Percentiles rank a stretch among this genome's conserved stretches.
phyloP scores from a whole-genome alignment of 106 monocot genomes.

The Apostasia shenzhenica region DNA sequence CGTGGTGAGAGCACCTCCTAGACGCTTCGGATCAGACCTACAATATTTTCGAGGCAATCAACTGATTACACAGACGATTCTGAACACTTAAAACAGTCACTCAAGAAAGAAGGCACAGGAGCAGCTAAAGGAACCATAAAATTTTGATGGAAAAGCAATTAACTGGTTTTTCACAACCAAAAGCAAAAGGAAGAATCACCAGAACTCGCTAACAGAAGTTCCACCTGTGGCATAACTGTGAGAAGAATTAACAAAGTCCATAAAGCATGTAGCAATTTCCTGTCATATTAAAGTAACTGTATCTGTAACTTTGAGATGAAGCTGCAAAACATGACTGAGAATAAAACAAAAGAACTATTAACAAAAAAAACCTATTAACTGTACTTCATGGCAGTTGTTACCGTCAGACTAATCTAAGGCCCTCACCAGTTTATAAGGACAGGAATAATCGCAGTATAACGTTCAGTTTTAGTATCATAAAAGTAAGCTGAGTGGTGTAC shows the following conservation, averaged over 20 bases:
- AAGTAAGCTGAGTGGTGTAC: too few relatives aligned
- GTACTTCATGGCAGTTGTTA: too few relatives aligned
- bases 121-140: too few relatives aligned
- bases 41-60: constrained; percentile 4
- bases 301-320: constrained; percentile 2
- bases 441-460: too few relatives aligned
- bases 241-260: constrained; percentile 93
- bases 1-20: constrained; percentile 60
- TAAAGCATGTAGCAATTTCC: constrained; percentile 77
- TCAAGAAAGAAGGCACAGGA: too few relatives aligned
- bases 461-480: too few relatives aligned
- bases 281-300: constrained; percentile 23
- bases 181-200: constrained; percentile 32
- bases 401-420: too few relatives aligned
- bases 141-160: neutral
- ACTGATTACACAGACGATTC: neutral
- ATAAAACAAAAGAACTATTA: too few relatives aligned
- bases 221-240: constrained; percentile 93
- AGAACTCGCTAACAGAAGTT: constrained; percentile 87
- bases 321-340: neutral
- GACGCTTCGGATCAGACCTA: constrained; percentile 79
- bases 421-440: too few relatives aligned
- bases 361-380: too few relatives aligned
- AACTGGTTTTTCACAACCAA: neutral
- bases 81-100: too few relatives aligned